Conservation (phyloP, 257 asterid species). For the Ilex aquifolium region DNA sequence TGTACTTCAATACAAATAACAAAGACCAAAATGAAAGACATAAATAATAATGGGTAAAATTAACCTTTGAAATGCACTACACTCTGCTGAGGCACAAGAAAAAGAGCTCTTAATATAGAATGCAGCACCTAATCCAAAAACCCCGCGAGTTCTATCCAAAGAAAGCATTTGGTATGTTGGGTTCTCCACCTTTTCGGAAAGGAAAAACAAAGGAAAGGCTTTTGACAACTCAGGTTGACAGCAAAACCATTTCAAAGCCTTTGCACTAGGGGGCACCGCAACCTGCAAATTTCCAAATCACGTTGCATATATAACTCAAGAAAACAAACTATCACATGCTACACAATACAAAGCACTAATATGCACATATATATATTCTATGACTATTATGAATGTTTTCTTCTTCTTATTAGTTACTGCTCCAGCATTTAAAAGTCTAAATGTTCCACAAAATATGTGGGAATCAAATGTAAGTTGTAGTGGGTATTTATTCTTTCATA, state of each 20-base stretch:
- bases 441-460: too few relatives aligned
- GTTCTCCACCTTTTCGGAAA: conserved; percentile 64
- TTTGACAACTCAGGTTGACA: conserved; percentile 67
- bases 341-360: conserved; percentile 3
- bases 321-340: conserved; percentile 3
- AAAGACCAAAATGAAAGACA: neutral
- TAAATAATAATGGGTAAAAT: conserved; percentile 1
- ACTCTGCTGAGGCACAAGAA: conserved; percentile 29
- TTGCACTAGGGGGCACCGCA: conserved; percentile 95
- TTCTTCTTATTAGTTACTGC: too few relatives aligned
- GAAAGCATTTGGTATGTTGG: conserved; percentile 56
- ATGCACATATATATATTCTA: neutral
- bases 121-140: conserved; percentile 90
- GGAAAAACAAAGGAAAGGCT: conserved; percentile 65
- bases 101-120: conserved; percentile 46
- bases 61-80: conserved; percentile 46
- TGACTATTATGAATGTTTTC: too few relatives aligned
- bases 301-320: neutral
- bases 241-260: conserved; percentile 84
- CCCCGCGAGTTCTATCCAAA: conserved; percentile 71
- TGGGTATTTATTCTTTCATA: too few relatives aligned
- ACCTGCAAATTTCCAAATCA: conserved; percentile 39
- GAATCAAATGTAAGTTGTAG: too few relatives aligned
- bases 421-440: too few relatives aligned
- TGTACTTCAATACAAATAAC: neutral